Evolutionary conservation across 305 asterid genomes (phyloP), one percentile per base, ranked within the genome.

Genomic region (Fraxinus velutina): DNA sequence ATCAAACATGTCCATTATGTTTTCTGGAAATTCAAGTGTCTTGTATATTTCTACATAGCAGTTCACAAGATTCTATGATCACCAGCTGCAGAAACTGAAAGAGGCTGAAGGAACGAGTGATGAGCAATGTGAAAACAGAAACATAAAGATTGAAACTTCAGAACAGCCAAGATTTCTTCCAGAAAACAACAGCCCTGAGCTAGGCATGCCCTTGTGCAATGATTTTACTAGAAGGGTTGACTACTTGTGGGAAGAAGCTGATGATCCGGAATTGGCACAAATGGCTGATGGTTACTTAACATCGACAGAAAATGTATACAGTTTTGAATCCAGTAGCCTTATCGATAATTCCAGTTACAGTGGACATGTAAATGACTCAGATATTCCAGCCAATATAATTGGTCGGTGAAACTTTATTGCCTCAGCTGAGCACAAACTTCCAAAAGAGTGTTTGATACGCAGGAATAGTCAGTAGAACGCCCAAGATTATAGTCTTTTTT

Each of bases 41-140:
- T 44, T 44, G 4, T 44, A 44, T 21, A 62, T 0, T 21, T 62
- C 33, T 62, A 62, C 72, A 62, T 62, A 10, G 33, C 6, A 72
- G 24, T 44, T 12, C 39, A 57, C 52, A 17, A 70, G 10, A 9
- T 77, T 81, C n/a, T 73, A 15, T 32, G 81, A 85, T 76, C 78
- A 68, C 12, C 94, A 94, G 97, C 85, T 89, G 78, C 89, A 91
- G 84, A 89, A 82, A 44, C 92, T 90, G 3, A 86, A 84, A 81
- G 84, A 86, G 86, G 86, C 81, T 5, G 89, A 82, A 68, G 42
- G 76, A 79, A 55, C 78, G 7, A 82, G 73, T 0, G 79, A 21
- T 0, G 88, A 85, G 33, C 84, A 81, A 73, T 79, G 74, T 30
- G 86, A 83, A 15, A 50, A 84, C 66, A 81, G 85, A 79, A 84